These are phyloP conservation scores for Gracilaria gracilis DNA, from an alignment of 23 red algal genomes.

Conservation along the genomic window DNA sequence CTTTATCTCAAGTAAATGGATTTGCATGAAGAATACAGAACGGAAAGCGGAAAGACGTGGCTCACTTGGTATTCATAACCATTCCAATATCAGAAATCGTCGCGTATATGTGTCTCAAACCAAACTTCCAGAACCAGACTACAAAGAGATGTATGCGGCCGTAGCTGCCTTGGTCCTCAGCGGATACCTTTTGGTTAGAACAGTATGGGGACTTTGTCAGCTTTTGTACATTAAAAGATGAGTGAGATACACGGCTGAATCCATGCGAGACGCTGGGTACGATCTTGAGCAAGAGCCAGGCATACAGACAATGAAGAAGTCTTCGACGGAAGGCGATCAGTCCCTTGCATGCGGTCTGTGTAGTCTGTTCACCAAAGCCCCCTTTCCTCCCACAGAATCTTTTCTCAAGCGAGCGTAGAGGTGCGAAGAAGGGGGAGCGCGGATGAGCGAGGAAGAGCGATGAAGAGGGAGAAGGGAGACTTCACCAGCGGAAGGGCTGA, in stretches of 20 bases:
- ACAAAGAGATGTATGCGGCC: slow-evolving; percentile 68
- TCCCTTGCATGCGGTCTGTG: neutral
- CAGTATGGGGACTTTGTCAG: slow-evolving; percentile 50
- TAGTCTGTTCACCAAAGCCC: neutral
- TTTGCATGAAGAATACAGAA: slow-evolving; percentile 20
- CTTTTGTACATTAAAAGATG: slow-evolving; percentile 16
- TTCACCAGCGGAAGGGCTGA: no score
- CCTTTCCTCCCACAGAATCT: no score
- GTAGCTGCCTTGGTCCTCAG: slow-evolving; percentile 39
- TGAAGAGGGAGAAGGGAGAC: no score
- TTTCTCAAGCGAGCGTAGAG: no score
- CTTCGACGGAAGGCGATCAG: neutral
- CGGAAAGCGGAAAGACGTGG: slow-evolving; percentile 23
- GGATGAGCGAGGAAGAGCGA: no score
- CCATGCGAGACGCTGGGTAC: slow-evolving; percentile 39
- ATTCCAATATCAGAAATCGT: slow-evolving; percentile 45
- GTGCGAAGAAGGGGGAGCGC: no score
- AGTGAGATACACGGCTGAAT: neutral
- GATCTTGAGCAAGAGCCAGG: neutral
- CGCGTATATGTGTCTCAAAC: slow-evolving; percentile 39
- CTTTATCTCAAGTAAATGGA: slow-evolving; percentile 62
- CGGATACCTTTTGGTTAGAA: slow-evolving; percentile 32
- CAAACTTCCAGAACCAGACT: slow-evolving; percentile 47
- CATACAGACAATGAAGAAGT: no score
- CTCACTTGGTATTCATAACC: slow-evolving; percentile 40